Percentiles rank a stretch among this genome's conserved stretches.
These are phyloP conservation scores for Hydrangea macrophylla DNA, from an alignment of 148 eudicot genomes.

Conservation along the genomic window DNA sequence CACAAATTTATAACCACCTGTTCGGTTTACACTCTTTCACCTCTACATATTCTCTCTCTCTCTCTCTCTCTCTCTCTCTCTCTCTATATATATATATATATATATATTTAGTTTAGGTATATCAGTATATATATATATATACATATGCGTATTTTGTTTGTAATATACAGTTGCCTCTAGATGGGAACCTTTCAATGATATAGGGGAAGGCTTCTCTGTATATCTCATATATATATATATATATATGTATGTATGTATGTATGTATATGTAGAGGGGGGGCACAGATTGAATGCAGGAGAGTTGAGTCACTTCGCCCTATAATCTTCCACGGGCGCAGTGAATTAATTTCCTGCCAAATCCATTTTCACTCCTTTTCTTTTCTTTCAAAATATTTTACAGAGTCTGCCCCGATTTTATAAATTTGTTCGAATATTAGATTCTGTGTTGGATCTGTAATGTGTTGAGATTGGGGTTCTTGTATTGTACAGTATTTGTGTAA, in stretches of 20 bases:
- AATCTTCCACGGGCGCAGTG: conserved; percentile 27
- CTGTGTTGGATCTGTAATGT: not conserved
- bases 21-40: not conserved
- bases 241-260: no score
- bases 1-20: not conserved
- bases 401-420: not conserved
- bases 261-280: conserved; percentile 13
- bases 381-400: not conserved
- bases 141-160: not conserved
- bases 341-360: conserved; percentile 34
- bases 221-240: no score
- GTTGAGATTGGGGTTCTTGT: not conserved
- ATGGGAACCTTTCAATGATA: conserved; percentile 2
- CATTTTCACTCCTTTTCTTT: not conserved
- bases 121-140: not conserved
- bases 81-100: not conserved
- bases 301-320: conserved; percentile 49
- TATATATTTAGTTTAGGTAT: no score
- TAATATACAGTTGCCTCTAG: not conserved
- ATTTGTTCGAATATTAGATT: not conserved
- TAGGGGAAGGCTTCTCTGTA: not conserved
- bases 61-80: not conserved
- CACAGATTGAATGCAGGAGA: conserved; percentile 22
- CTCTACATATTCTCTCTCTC: not conserved
- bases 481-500: not conserved